These are phyloP conservation scores for Plasmodium inui DNA, from an alignment of 169 alveolate genomes.

Conservation along the genomic window DNA sequence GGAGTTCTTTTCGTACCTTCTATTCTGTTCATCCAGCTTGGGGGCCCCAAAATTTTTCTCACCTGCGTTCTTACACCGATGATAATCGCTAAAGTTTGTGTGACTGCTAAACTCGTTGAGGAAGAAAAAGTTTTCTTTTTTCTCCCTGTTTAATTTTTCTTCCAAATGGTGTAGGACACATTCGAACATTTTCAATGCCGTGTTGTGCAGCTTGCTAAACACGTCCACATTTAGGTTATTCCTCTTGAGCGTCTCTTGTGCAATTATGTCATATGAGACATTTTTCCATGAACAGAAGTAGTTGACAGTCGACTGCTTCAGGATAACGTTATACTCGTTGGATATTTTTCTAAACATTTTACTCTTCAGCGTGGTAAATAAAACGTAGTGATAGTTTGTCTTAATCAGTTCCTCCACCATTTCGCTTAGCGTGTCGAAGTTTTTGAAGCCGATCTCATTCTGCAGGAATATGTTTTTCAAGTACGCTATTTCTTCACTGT, in stretches of 20 bases:
- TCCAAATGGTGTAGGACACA: conserved; percentile 13
- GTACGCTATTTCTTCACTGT: conserved; percentile 72
- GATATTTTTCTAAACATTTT: conserved; percentile 71
- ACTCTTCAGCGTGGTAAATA: conserved; percentile 57
- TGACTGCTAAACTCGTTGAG: conserved; percentile 27
- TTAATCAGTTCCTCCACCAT: conserved; percentile 49
- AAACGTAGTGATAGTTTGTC: conserved; percentile 64
- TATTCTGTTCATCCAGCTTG: conserved; percentile 2
- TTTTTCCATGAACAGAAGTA: conserved; percentile 69
- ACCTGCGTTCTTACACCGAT: conserved; percentile 6
- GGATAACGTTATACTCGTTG: conserved; percentile 42
- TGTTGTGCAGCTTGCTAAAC: conserved; percentile 50
- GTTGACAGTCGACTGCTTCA: conserved; percentile 69
- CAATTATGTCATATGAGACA: conserved; percentile 57
- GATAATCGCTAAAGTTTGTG: conserved; percentile 14
- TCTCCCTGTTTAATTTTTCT: conserved; percentile 17
- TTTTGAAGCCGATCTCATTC: conserved; percentile 45
- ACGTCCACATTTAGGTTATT: conserved; percentile 43
- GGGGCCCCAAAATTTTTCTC: not conserved
- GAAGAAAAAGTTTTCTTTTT: conserved; percentile 8
- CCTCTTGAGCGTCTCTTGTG: conserved; percentile 42
- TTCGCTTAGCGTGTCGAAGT: conserved; percentile 52
- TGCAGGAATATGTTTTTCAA: conserved; percentile 62
- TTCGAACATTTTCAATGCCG: conserved; percentile 47
- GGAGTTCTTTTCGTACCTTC: not conserved